Evolutionary conservation across 768 basidiomycete species (phyloP).

Genomic region (Trametes sanguinea): DNA sequence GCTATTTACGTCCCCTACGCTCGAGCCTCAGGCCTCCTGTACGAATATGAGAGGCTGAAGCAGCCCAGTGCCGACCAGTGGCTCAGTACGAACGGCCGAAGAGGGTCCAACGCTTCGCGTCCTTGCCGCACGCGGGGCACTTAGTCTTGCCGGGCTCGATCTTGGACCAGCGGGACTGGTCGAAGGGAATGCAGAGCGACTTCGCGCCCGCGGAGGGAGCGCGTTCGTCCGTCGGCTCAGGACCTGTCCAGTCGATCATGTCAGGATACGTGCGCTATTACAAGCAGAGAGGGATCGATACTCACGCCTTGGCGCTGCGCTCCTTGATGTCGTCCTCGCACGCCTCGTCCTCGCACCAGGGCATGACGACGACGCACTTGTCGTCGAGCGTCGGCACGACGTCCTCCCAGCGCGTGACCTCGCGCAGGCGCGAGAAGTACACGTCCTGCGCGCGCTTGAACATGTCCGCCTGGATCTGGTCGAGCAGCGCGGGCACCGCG

Average conservation of each 20-base stretch:
- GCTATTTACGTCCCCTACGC: background rate
- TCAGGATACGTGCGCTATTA: background rate
- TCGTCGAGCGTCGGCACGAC: conserved; percentile 88
- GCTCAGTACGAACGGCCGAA: conserved; percentile 86
- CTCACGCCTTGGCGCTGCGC: conserved; percentile 80
- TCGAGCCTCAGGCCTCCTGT: background rate
- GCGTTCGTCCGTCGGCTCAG: conserved; percentile 88
- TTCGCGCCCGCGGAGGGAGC: conserved; percentile 98
- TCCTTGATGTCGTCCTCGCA: conserved; percentile 99
- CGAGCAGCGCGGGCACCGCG: conserved; percentile 65
- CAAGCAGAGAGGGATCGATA: conserved; percentile 10
- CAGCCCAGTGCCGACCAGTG: background rate
- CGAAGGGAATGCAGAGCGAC: conserved; percentile 94
- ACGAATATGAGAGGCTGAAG: no score
- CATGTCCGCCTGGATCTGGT: conserved; percentile 90
- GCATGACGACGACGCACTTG: conserved; percentile 86
- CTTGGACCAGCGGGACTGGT: conserved; percentile 78
- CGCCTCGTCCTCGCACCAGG: conserved; percentile 92
- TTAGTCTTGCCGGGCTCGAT: conserved; percentile 86
- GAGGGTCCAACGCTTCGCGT: conserved; percentile 95
- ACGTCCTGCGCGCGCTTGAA: conserved; percentile 72
- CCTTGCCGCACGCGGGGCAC: conserved; percentile 84
- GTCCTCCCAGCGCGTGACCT: conserved; percentile 87
- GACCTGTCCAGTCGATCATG: conserved; percentile 46
- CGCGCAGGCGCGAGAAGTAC: conserved; percentile 71